Conservation (phyloP, 78 protist genomes). For the Bigelowiella natans region DNA sequence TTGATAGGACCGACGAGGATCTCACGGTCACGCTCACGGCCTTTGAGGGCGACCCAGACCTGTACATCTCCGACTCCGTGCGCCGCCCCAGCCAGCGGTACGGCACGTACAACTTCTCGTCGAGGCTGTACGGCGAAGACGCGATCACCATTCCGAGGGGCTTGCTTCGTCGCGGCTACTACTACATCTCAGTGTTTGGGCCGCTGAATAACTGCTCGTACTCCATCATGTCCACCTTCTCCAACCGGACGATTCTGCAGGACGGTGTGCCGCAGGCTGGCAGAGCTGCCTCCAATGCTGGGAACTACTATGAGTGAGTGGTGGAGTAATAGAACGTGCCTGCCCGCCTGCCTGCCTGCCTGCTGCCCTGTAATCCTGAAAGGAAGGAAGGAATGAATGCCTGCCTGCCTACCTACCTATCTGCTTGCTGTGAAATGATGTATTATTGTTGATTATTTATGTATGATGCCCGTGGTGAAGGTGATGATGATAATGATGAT, state of each 20-base stretch:
- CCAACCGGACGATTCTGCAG: background rate
- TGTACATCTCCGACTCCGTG: background rate
- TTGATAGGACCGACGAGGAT: background rate
- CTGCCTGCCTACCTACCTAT: too few species aligned
- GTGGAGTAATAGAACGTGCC: background rate
- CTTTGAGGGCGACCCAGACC: background rate
- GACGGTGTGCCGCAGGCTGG: background rate
- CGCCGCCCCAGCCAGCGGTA: background rate
- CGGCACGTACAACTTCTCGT: background rate
- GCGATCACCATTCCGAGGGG: background rate
- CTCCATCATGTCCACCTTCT: background rate
- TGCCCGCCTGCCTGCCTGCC: too few species aligned
- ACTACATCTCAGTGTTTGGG: background rate
- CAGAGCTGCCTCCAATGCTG: background rate
- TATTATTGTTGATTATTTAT: too few species aligned
- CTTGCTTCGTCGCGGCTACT: background rate
- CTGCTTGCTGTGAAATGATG: too few species aligned
- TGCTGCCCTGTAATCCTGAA: too few species aligned
- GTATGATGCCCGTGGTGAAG: too few species aligned
- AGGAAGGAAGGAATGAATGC: too few species aligned
- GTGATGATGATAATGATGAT: too few species aligned
- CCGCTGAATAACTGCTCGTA: background rate
- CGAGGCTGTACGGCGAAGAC: background rate
- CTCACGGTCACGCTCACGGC: background rate
- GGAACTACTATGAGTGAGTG: background rate